Evolutionary conservation across 306 rosid genomes (phyloP).

Genomic region (Delonix regia): DNA sequence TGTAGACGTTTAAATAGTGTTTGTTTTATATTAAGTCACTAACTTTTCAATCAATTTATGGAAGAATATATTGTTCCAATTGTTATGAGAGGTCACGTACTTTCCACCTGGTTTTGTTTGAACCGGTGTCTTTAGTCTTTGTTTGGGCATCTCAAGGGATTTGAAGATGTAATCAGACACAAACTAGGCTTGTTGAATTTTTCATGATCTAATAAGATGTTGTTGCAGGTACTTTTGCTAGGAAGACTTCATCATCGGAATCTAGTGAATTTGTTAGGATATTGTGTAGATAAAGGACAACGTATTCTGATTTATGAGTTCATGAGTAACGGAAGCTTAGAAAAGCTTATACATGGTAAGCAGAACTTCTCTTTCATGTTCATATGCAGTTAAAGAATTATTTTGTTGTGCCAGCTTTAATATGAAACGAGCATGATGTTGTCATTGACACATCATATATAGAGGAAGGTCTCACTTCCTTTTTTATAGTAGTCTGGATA

Average conservation of each 20-base stretch:
- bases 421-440: neutral
- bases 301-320: conserved; percentile 71
- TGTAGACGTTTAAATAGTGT: neutral
- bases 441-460: neutral
- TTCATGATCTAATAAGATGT: conserved; percentile 16
- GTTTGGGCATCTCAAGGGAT: neutral
- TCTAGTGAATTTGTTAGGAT: conserved; percentile 83
- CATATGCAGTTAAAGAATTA: neutral
- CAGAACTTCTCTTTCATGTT: conserved; percentile 23
- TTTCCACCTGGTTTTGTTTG: neutral
- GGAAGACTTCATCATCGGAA: conserved; percentile 89
- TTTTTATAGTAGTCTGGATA: neutral
- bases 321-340: conserved; percentile 84
- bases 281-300: conserved; percentile 81
- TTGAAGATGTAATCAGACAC: neutral
- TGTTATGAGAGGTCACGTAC: neutral
- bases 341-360: conserved; percentile 67
- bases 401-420: neutral
- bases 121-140: neutral
- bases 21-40: neutral
- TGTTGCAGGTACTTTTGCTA: conserved; percentile 69
- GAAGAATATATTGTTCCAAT: neutral
- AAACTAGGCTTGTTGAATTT: conserved; percentile 15
- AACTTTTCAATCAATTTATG: neutral
- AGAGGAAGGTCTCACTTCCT: neutral